Evolutionary conservation across 2,329 filamentous ascomycete genomes (phyloP), one percentile per base, ranked within the genome.

Genomic region (Pestalotiopsis sp.): DNA sequence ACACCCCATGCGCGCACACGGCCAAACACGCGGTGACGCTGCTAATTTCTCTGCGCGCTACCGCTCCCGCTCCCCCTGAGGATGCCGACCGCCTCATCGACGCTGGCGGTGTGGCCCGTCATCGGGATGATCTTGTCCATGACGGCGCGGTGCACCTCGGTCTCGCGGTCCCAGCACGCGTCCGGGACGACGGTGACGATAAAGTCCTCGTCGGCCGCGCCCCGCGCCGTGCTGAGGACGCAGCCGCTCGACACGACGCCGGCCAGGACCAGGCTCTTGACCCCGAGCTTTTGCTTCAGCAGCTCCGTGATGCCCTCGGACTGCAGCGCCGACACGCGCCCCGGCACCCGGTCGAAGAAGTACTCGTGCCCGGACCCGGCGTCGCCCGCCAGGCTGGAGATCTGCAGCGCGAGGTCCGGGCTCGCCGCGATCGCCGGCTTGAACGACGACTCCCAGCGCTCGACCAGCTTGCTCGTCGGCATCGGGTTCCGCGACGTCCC

Each of bases 161-260:
- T 13, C 27, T 60, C 45, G 36, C 40, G 65, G 31, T 73, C 71
- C 71, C 70, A 73, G 68, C 65, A 68, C 23, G 69, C 70, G 5
- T 72, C 69, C 60, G 52, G 69, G 13, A 73, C 72, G 20, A 72
- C 69, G 1, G 69, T 64, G 49, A 71, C 69, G 20, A 73, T 67
- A 56, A 73, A 73, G 62, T 64, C 64, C 14, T 66, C 40, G 52
- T 73, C 72, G 9, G 69, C 69, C 17, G 61, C 72, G 6, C 72
- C 65, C 3, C 52, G 31, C 13, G 63, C 64, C 4, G 72, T 73
- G 25, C 72, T 69, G 41, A 72, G 61, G 2, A 73, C 52, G 4
- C 65, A 65, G 36, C 72, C 72, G 56, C 72, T 72, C 4, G 69
- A 66, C 1, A 65, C 63, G 27, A 71, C 66, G 23, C 69, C 72